Evolutionary conservation across 2,329 filamentous ascomycete species (phyloP).

Genomic region (Dactylella cylindrospora): DNA sequence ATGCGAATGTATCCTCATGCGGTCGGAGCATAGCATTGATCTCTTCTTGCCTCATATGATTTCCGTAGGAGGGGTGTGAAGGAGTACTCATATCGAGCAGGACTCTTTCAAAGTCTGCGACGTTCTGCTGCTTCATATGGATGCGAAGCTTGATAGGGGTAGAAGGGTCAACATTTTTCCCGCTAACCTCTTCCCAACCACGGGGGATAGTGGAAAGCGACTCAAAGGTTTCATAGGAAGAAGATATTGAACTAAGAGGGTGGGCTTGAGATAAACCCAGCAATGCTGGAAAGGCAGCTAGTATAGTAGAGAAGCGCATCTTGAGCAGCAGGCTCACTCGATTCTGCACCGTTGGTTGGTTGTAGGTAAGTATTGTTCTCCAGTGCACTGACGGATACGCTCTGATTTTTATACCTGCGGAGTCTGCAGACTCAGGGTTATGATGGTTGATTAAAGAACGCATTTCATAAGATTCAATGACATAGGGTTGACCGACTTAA

Average conservation of each 20-base stretch:
- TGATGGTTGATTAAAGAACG: no score
- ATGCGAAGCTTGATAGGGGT: conserved; percentile 54
- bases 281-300: conserved; percentile 15
- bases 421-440: no score
- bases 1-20: conserved; percentile 51
- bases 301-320: conserved; percentile 30
- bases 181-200: conserved; percentile 15
- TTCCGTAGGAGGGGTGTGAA: conserved; percentile 55
- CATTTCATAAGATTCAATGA: no score
- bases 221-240: conserved; percentile 23
- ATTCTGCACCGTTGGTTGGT: no score
- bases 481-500: no score
- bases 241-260: no score
- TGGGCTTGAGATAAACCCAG: conserved; percentile 15
- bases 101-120: conserved; percentile 49
- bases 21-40: conserved; percentile 55
- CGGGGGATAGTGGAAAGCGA: conserved; percentile 9
- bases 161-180: conserved; percentile 50
- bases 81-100: conserved; percentile 55
- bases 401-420: no score
- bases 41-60: conserved; percentile 56
- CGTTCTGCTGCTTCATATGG: conserved; percentile 48
- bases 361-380: no score
- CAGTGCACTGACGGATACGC: no score
- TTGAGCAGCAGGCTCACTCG: conserved; percentile 3